A percentile compares a stretch with the other conserved stretches of the same genome.
Conservation (phyloP, 2,329 filamentous ascomycete genomes). For the Aquanectria penicillioides region DNA sequence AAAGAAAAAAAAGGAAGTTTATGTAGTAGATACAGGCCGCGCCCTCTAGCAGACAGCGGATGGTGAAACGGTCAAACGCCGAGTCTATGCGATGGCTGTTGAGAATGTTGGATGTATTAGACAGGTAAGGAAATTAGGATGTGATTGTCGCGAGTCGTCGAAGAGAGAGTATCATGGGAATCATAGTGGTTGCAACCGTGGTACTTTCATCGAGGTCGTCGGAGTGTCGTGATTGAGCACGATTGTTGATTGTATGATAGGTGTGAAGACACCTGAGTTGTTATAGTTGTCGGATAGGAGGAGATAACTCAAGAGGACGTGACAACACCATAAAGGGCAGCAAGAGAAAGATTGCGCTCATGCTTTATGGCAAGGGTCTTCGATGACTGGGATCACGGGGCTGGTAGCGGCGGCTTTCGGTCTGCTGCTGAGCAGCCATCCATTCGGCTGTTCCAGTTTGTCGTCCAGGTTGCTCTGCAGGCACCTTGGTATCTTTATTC, state of each 20-base stretch:
- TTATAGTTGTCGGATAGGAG: slow-evolving; percentile 13
- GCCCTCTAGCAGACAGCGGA: slow-evolving; percentile 30
- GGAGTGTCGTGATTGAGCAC: slow-evolving; percentile 31
- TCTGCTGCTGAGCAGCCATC: slow-evolving; percentile 58
- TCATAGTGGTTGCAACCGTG: slow-evolving; percentile 29
- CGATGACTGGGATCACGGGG: slow-evolving; percentile 58
- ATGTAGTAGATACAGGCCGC: slow-evolving; percentile 42
- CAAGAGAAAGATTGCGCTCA: slow-evolving; percentile 29
- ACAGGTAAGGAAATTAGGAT: slow-evolving; percentile 39
- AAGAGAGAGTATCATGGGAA: slow-evolving; percentile 39
- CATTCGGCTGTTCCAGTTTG: slow-evolving; percentile 63
- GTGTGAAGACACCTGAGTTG: neutral
- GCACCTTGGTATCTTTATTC: slow-evolving; percentile 68
- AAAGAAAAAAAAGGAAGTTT: slow-evolving; percentile 38
- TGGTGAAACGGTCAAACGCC: slow-evolving; percentile 42
- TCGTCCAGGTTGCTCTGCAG: slow-evolving; percentile 66
- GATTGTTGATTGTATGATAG: slow-evolving; percentile 9
- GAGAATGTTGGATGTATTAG: slow-evolving; percentile 39
- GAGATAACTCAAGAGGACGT: slow-evolving; percentile 7
- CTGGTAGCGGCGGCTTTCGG: slow-evolving; percentile 52
- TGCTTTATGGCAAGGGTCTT: slow-evolving; percentile 46
- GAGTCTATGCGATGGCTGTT: slow-evolving; percentile 47
- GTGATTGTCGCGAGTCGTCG: slow-evolving; percentile 37
- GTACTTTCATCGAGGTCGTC: slow-evolving; percentile 41
- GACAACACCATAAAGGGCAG: slow-evolving; percentile 21